Evolutionary conservation across 2,329 filamentous ascomycete species (phyloP), one percentile per base, ranked within the genome.

Genomic region (Cordyceps javanica): DNA sequence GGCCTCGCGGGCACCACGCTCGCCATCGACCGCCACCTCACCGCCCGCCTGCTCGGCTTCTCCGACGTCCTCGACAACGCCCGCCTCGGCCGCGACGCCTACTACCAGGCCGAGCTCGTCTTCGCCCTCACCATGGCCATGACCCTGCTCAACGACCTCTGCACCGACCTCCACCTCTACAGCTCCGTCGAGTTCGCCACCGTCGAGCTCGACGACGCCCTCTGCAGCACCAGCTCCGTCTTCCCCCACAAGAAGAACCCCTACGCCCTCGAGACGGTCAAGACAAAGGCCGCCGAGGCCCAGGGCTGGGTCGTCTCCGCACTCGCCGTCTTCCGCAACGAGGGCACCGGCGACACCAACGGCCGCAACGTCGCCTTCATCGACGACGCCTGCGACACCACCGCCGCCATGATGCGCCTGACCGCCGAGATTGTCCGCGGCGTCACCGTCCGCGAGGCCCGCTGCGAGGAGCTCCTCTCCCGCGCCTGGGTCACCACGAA

Each of bases 121-220:
- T 46, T 45, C 21, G 36, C 51, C 14, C 48, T 60, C 8, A 32
- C 53, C 11, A 38, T 60, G 39, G 13, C 44, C 45, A 51, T 60
- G 53, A 39, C 53, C 11, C 39, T 51, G 25, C 52, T 60, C 16
- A 59, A 55, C 42, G 53, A 57, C 42, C 49, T 60, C 32, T 58
- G 39, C n/a, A 54, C 49, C 8, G 54, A 60, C 21, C 55, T 61
- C 25, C 57, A 60, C 36, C 42, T 59, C 44, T 62, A 13, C 32
- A 48, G 42, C 16, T 57, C 59, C 38, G 49, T 55, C 41, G 57
- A 61, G 38, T 53, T 58, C 32, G 57, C 50, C 25, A 38, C 52
- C 16, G 48, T 60, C n/a, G 48, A 58, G 34, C 42, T 62, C 13
- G 50, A n/a, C n/a, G n/a, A n/a, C n/a, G n/a, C n/a, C n/a, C n/a